Evolutionary conservation across 257 asterid species (phyloP).

Genomic region (Solanum ossicruentum): DNA sequence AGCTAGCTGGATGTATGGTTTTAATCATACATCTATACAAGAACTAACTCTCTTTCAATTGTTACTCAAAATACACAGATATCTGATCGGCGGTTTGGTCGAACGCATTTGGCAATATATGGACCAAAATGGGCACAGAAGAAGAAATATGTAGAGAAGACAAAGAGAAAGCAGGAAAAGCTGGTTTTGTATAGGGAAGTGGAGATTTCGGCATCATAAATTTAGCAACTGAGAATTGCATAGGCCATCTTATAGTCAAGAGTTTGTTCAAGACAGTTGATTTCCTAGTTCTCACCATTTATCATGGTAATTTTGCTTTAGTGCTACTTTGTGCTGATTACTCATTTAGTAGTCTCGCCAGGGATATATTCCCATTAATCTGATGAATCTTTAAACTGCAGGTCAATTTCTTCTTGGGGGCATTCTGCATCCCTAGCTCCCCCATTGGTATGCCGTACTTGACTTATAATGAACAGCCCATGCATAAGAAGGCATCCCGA

Average conservation of each 20-base stretch:
- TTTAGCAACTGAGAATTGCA: neutral
- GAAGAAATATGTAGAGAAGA: slow-evolving; percentile 29
- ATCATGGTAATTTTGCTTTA: neutral
- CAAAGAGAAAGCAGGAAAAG: neutral
- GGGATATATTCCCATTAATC: neutral
- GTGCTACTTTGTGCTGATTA: neutral
- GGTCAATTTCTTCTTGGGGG: neutral
- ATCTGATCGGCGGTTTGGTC: slow-evolving; percentile 95
- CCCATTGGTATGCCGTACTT: neutral
- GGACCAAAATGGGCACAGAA: slow-evolving; percentile 95
- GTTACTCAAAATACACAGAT: slow-evolving; percentile 33
- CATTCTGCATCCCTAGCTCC: neutral
- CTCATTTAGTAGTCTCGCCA: neutral
- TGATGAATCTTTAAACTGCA: neutral
- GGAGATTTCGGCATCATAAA: neutral
- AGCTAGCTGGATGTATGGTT: neutral
- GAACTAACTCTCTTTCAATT: neutral
- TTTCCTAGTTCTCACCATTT: neutral
- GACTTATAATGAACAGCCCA: neutral
- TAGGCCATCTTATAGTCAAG: neutral
- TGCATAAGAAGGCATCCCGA: neutral
- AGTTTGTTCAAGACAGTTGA: neutral
- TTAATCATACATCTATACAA: neutral
- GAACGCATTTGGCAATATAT: slow-evolving; percentile 85
- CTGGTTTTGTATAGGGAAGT: neutral